Conservation (phyloP, 129 eudicot genomes). For the Sambucus nigra region DNA sequence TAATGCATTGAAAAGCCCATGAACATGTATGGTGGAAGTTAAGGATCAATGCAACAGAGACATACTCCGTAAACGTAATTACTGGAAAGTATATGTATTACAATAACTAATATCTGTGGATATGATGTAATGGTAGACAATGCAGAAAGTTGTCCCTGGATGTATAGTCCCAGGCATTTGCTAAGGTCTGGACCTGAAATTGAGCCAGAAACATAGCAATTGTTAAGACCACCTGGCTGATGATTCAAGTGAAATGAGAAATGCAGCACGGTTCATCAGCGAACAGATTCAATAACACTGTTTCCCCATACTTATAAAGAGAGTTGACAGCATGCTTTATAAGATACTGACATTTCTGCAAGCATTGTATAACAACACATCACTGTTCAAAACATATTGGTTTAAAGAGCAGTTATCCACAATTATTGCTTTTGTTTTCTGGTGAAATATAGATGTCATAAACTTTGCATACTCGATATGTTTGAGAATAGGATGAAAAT, state of each 20-base stretch:
- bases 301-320: too few relatives aligned
- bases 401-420: too few relatives aligned
- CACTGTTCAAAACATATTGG: too few relatives aligned
- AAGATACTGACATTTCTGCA: too few relatives aligned
- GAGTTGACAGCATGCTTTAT: too few relatives aligned
- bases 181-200: constrained; percentile 83
- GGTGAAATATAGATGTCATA: too few relatives aligned
- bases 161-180: constrained; percentile 90
- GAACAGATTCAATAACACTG: background rate
- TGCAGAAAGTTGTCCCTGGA: constrained; percentile 70
- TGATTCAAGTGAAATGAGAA: background rate
- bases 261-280: background rate
- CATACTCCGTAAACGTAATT: background rate
- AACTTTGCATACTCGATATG: too few relatives aligned
- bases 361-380: too few relatives aligned
- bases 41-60: constrained; percentile 27
- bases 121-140: constrained; percentile 97
- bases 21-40: constrained; percentile 71
- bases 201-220: constrained; percentile 5
- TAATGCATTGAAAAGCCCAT: constrained; percentile 89
- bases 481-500: too few relatives aligned
- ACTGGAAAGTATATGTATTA: background rate
- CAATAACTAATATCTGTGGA: constrained; percentile 28
- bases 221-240: constrained; percentile 1
- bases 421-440: too few relatives aligned